Conservation (phyloP, 2,329 filamentous ascomycete species). For the Amphichorda felina region DNA sequence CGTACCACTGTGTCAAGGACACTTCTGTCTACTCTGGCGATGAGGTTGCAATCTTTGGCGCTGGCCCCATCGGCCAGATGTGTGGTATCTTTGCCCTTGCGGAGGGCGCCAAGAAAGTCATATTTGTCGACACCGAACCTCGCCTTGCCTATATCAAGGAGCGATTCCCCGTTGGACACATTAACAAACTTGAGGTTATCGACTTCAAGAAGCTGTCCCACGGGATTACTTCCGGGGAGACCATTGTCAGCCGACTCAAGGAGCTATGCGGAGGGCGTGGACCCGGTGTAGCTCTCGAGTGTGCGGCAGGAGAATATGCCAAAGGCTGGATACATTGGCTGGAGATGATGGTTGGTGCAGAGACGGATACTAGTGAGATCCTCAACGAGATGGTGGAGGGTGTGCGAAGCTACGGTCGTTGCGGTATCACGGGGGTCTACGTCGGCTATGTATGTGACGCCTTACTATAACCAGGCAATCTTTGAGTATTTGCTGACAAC, state of each 20-base stretch:
- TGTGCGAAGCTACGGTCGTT: conserved; percentile 60
- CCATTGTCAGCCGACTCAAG: conserved; percentile 61
- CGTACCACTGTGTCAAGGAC: conserved; percentile 74
- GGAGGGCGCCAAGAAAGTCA: conserved; percentile 65
- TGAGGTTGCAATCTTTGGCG: conserved; percentile 74
- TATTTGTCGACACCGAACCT: conserved; percentile 65
- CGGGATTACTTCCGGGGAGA: conserved; percentile 44
- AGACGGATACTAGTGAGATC: conserved; percentile 77
- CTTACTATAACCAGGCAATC: too few species aligned
- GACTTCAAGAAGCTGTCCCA: conserved; percentile 52
- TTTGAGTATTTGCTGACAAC: background rate
- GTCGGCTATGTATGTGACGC: conserved; percentile 39
- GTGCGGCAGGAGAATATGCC: conserved; percentile 47
- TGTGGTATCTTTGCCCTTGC: conserved; percentile 60
- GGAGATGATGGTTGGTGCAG: conserved; percentile 50
- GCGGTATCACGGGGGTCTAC: conserved; percentile 65
- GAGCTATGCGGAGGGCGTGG: conserved; percentile 61
- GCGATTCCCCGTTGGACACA: conserved; percentile 38
- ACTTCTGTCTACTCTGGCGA: conserved; percentile 70
- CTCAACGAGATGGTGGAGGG: conserved; percentile 69
- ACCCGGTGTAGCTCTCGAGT: conserved; percentile 64
- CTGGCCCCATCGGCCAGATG: conserved; percentile 81
- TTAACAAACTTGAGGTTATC: conserved; percentile 49
- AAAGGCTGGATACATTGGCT: conserved; percentile 50
- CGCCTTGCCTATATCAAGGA: conserved; percentile 57